Conservation (phyloP, 192 early-diverging fungal genomes). For the Linnemannia exigua region DNA sequence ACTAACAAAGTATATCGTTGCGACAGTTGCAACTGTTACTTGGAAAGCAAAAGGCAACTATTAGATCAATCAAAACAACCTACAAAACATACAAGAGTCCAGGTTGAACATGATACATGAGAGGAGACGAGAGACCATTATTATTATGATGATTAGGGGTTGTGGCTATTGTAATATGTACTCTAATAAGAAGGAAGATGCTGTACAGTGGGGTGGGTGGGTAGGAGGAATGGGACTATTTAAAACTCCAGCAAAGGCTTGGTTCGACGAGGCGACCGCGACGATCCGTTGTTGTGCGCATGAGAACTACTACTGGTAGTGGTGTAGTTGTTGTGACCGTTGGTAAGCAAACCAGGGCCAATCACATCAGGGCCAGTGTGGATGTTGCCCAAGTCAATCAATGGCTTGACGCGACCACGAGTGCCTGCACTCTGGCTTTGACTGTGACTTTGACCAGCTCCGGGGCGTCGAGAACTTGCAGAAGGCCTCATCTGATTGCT, state of each 20-base stretch:
- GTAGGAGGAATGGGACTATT: not conserved
- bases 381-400: conserved; percentile 41
- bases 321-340: not conserved
- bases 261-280: conserved; percentile 31
- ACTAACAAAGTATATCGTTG: no score
- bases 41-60: no score
- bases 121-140: not conserved
- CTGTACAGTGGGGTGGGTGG: not conserved
- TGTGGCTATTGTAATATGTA: not conserved
- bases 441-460: not conserved
- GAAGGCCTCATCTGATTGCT: not conserved
- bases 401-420: conserved; percentile 23
- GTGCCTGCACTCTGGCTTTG: not conserved
- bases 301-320: not conserved
- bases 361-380: conserved; percentile 36
- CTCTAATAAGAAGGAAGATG: not conserved
- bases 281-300: not conserved
- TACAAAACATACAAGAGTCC: not conserved
- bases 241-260: conserved; percentile 53
- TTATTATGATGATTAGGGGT: not conserved
- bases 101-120: not conserved
- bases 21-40: no score
- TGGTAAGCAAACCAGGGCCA: conserved; percentile 32
- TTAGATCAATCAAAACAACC: no score
- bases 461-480: not conserved